phyloP scores from a whole-genome alignment of 75 land plant species.

The Pinus tabuliformis region DNA sequence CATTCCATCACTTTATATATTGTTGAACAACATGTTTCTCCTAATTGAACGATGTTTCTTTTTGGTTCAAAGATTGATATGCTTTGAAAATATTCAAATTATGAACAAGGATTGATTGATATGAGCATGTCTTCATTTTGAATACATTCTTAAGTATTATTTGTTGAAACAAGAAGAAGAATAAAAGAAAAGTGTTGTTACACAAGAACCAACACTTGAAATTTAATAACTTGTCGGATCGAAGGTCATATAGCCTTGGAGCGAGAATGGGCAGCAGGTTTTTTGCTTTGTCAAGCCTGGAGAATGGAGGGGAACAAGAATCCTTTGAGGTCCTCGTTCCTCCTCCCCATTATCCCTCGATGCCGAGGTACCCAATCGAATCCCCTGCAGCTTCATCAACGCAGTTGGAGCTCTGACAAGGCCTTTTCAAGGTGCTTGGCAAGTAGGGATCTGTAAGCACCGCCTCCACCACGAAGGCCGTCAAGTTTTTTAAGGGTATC shows the following conservation, averaged over 20 bases:
- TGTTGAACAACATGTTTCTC: no score
- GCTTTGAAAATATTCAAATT: no score
- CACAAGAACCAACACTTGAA: no score
- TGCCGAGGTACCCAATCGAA: neutral
- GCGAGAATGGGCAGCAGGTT: neutral
- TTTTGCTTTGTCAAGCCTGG: neutral
- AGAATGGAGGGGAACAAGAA: neutral
- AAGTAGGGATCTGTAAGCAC: slow-evolving; percentile 48
- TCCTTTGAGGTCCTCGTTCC: slow-evolving; percentile 13
- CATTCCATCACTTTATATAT: no score
- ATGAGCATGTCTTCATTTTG: no score
- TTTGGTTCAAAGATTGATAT: no score
- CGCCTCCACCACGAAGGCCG: slow-evolving; percentile 49
- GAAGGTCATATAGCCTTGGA: neutral
- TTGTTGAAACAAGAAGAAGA: no score
- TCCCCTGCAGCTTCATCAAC: neutral
- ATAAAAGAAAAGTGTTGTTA: no score
- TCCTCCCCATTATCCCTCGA: slow-evolving; percentile 32
- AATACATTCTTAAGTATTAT: no score
- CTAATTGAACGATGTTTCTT: no score
- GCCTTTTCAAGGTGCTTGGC: slow-evolving; percentile 28
- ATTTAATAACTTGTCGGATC: neutral
- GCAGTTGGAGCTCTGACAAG: slow-evolving; percentile 13
- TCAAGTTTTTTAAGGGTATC: slow-evolving; percentile 31
- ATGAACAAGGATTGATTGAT: no score